Conservation (phyloP, 805 yeast species). For the Kodamaea jinghongensis region DNA sequence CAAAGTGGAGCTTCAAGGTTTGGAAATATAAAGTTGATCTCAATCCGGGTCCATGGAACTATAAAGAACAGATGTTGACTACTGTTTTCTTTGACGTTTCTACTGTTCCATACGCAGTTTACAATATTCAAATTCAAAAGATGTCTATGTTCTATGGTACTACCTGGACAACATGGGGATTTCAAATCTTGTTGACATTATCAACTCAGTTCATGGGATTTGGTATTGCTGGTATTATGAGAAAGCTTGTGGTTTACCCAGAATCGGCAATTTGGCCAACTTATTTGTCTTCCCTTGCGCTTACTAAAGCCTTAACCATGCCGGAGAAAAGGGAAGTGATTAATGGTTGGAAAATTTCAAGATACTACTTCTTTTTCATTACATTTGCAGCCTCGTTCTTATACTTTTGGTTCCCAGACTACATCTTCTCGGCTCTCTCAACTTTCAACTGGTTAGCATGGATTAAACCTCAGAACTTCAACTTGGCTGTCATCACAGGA, state of each 20-base stretch:
- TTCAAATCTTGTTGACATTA: slow-evolving; percentile 13
- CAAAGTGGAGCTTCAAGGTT: slow-evolving; percentile 13
- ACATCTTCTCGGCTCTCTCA: slow-evolving; percentile 40
- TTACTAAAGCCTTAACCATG: slow-evolving; percentile 46
- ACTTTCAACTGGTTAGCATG: slow-evolving; percentile 56
- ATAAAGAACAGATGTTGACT: slow-evolving; percentile 20
- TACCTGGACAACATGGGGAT: slow-evolving; percentile 17
- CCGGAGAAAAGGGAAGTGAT: slow-evolving; percentile 23
- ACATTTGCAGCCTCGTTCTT: slow-evolving; percentile 28
- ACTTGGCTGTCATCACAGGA: slow-evolving; percentile 51
- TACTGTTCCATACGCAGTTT: slow-evolving; percentile 31
- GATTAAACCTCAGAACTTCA: slow-evolving; percentile 51
- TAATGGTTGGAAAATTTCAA: slow-evolving; percentile 24
- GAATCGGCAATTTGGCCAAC: slow-evolving; percentile 16
- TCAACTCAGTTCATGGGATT: slow-evolving; percentile 16
- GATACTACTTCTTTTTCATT: slow-evolving; percentile 30
- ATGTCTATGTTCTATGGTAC: slow-evolving; percentile 11
- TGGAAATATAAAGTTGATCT: slow-evolving; percentile 39
- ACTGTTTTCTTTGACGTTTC: slow-evolving; percentile 3
- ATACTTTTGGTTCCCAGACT: slow-evolving; percentile 47
- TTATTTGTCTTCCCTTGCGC: slow-evolving; percentile 28
- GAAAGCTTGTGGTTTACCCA: slow-evolving; percentile 18
- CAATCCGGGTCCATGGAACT: slow-evolving; percentile 65
- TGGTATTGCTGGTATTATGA: slow-evolving; percentile 28
- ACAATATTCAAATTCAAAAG: slow-evolving; percentile 11